Base-by-base conservation (phyloP, 1,284 basidiomycete genomes). In the Cerioporus squamosus region DNA sequence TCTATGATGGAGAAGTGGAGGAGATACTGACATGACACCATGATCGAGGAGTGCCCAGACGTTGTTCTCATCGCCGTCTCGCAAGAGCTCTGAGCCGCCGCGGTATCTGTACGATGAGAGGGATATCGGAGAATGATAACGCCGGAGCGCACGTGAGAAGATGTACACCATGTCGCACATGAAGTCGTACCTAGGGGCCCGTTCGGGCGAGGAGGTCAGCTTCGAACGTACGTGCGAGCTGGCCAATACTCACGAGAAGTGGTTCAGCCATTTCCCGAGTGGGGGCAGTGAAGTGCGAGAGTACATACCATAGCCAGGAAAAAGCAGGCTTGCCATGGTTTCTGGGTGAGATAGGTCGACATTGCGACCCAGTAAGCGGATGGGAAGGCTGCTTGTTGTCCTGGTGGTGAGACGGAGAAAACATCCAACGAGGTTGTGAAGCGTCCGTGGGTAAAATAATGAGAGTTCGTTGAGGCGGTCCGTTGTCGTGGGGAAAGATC, bases 121-220 rank as follows among this genome's bases (percentile, higher is more conserved):
- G 31, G 5, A 9, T 9, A 7, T 23, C 15, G 33, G 14, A 33
- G 45, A 23, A 10, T 33, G 29, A 29, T 10, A 26, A 18, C 17
- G 26, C 12, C 1, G 29, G 7, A 10, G n/a, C n/a, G n/a, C n/a
- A n/a, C n/a, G n/a, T n/a, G 12, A 36, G 33, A 12, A 18, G 8
- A 61, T 64, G 48, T 43, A 71, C 69, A 61, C 66, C 62, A 70
- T 61, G 51, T 71, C 69, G 29, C 66, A 62, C 68, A 71, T 70
- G 48, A 71, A 68, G 57, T 71, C 69, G 49, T 56, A 60, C 14
- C 54, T 42, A 52, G 17, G 23, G 22, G 2, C 8, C 45, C 5
- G 12, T 20, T n/a, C n/a, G 22, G 15, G n/a, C 23, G 12, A 38
- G 42, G 29, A 36, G n/a, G 23, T 31, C 42, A 33, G 38, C 22